phyloP scores from a whole-genome alignment of 2,329 filamentous ascomycete species.

The Pestalotiopsis sp. region DNA sequence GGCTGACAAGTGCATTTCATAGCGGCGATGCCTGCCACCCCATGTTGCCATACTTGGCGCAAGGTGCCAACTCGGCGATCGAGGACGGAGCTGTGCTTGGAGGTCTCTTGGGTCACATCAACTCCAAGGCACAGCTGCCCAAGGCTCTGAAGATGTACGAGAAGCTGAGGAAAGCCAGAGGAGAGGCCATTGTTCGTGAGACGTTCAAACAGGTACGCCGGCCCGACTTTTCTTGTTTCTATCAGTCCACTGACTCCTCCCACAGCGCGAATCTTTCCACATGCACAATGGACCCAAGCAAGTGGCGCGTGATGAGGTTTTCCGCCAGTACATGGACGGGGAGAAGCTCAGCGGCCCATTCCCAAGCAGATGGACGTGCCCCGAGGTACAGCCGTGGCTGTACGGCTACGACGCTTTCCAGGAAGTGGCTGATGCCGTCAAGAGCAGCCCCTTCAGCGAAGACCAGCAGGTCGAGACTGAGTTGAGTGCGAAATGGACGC shows the following conservation, averaged over 20 bases:
- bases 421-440: slow-evolving; percentile 48
- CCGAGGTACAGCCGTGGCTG: slow-evolving; percentile 63
- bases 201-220: slow-evolving; percentile 53
- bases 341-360: slow-evolving; percentile 54
- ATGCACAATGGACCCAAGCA: slow-evolving; percentile 59
- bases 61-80: slow-evolving; percentile 68
- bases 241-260: background rate
- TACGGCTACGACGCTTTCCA: slow-evolving; percentile 65
- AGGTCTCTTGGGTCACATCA: slow-evolving; percentile 54
- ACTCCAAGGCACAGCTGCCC: slow-evolving; percentile 46
- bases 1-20: slow-evolving; percentile 21
- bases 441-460: slow-evolving; percentile 21
- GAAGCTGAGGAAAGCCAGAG: slow-evolving; percentile 47
- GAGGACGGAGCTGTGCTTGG: slow-evolving; percentile 71
- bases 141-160: slow-evolving; percentile 49
- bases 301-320: slow-evolving; percentile 56
- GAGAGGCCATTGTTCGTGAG: slow-evolving; percentile 60
- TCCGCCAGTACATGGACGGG: slow-evolving; percentile 57
- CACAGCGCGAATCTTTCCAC: slow-evolving; percentile 53
- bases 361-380: slow-evolving; percentile 67
- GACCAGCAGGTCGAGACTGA: background rate
- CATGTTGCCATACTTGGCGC: slow-evolving; percentile 66
- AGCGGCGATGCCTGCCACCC: slow-evolving; percentile 65
- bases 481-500: background rate
- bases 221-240: background rate